These are phyloP conservation scores for Cordyceps tenuipes DNA, from an alignment of 2,329 filamentous ascomycete genomes.

Conservation along the genomic window DNA sequence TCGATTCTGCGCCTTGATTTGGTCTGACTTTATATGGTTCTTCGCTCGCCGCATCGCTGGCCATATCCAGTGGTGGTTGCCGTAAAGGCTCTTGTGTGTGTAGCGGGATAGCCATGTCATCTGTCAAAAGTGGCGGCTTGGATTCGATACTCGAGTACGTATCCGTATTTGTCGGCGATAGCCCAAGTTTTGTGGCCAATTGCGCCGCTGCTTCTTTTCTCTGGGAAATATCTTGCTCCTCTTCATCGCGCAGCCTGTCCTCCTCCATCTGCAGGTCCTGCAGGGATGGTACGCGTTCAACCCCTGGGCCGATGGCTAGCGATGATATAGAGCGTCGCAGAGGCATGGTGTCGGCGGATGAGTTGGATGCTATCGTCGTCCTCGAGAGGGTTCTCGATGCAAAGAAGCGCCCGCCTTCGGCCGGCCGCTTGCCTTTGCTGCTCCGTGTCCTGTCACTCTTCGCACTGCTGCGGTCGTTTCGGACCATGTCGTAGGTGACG, in stretches of 20 bases:
- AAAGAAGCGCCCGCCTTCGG: slow-evolving; percentile 20
- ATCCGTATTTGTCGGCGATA: slow-evolving; percentile 23
- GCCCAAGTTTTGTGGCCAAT: slow-evolving; percentile 41
- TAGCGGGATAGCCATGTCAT: slow-evolving; percentile 27
- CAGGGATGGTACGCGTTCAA: slow-evolving; percentile 36
- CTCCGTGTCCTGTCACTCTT: slow-evolving; percentile 47
- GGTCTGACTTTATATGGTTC: slow-evolving; percentile 13
- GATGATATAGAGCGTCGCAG: slow-evolving; percentile 20
- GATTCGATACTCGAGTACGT: slow-evolving; percentile 13
- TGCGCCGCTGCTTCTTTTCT: slow-evolving; percentile 44
- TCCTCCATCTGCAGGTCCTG: slow-evolving; percentile 48
- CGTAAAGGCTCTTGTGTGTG: not conserved
- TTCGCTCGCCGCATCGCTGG: not conserved
- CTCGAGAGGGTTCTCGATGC: slow-evolving; percentile 47
- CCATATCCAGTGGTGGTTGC: not conserved
- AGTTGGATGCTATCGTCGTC: slow-evolving; percentile 44
- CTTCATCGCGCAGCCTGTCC: slow-evolving; percentile 39
- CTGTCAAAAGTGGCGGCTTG: slow-evolving; percentile 18
- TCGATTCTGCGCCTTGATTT: slow-evolving; percentile 8
- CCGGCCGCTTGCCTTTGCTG: slow-evolving; percentile 50
- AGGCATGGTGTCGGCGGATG: slow-evolving; percentile 26
- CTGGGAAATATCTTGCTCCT: slow-evolving; percentile 44
- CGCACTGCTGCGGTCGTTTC: slow-evolving; percentile 61
- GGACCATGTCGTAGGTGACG: slow-evolving; percentile 74
- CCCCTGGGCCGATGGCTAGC: slow-evolving; percentile 27